Base-by-base conservation (phyloP, 441 rosid genomes). In the Syzygium malaccense region DNA sequence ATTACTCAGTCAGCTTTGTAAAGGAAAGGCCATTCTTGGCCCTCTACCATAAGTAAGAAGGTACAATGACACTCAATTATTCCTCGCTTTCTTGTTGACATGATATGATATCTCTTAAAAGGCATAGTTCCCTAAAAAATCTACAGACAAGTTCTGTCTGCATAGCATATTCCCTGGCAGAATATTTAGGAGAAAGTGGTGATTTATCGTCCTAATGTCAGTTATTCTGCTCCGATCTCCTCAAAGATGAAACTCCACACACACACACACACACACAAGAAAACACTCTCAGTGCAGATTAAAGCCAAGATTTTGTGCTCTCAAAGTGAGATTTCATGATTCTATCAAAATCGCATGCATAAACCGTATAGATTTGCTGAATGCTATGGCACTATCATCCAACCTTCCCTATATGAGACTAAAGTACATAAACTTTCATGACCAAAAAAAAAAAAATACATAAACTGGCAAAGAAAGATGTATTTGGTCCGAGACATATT, bases 1-100 rank as follows among this genome's bases (percentile, higher is more conserved):
- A 33, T 54, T 51, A 55, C 86, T 30, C 14, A 85, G 84, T 92
- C 91, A 86, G 90, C 87, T 80, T 86, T n/a, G 14, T 80, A 80
- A 68, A 87, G 85, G 23, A 30, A 66, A 37, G 58, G 54, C 85
- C 83, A 75, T 75, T 41, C 18, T 75, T 41, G 83, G 51, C n/a
- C 51, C 18, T 75, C n/a, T 25, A 75, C 83, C 51, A 41, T 25
- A 41, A 37, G 51, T 75, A 37, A 41, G 51, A 3, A 75, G 83
- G 51, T 75, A 75, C n/a, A 75, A 75, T 12, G 28, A 75, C 83
- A 75, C 83, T 75, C 51, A 75, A 41, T 75, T 41, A 75, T 75
- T 17, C 51, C 53, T 75, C 0, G n/a, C n/a, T 75, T 75, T 75
- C 83, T 75, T 6, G 51, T 23, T 41, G 83, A 75, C 51, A 37